These are phyloP conservation scores for Dioscorea alata DNA, from an alignment of 106 monocot species.

Conservation along the genomic window DNA sequence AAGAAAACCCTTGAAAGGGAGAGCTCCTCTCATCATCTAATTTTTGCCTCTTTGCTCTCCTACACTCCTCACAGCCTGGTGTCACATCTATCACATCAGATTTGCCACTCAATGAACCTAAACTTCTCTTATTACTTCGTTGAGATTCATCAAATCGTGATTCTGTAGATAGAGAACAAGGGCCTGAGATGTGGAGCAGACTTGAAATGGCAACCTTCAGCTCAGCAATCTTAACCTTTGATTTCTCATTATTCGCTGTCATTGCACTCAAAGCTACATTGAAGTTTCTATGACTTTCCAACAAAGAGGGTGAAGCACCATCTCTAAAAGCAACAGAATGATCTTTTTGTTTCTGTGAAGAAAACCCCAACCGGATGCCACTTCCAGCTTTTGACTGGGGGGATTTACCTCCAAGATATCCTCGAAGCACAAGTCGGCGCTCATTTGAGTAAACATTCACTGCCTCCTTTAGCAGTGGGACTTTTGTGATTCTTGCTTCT, in stretches of 20 bases:
- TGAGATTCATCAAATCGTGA: constrained; percentile 35
- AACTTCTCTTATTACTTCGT: constrained; percentile 29
- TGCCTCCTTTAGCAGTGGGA: constrained; percentile 31
- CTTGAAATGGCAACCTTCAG: constrained; percentile 58
- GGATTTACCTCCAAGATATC: constrained; percentile 26
- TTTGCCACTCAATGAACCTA: constrained; percentile 33
- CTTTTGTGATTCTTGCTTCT: constrained; percentile 55
- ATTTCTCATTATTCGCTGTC: constrained; percentile 20
- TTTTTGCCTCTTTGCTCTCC: constrained; percentile 65
- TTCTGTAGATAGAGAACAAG: constrained; percentile 28
- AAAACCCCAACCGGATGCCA: constrained; percentile 9
- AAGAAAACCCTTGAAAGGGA: constrained; percentile 29
- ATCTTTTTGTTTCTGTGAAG: constrained; percentile 20
- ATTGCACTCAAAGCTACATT: constrained; percentile 4
- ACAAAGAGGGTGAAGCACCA: constrained; percentile 19
- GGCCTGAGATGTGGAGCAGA: constrained; percentile 56
- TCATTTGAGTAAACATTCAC: constrained; percentile 70
- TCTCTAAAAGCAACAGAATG: constrained; percentile 18
- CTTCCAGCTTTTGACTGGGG: constrained; percentile 4
- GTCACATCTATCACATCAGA: constrained; percentile 39
- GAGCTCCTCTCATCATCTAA: constrained; percentile 44
- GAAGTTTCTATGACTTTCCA: constrained; percentile 14
- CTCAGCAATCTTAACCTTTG: constrained; percentile 42
- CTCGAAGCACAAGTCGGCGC: constrained; percentile 69
- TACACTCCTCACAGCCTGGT: constrained; percentile 64